Evolutionary conservation across 768 basidiomycete genomes (phyloP).

Genomic region (Cantharellus cinnabarinus): DNA sequence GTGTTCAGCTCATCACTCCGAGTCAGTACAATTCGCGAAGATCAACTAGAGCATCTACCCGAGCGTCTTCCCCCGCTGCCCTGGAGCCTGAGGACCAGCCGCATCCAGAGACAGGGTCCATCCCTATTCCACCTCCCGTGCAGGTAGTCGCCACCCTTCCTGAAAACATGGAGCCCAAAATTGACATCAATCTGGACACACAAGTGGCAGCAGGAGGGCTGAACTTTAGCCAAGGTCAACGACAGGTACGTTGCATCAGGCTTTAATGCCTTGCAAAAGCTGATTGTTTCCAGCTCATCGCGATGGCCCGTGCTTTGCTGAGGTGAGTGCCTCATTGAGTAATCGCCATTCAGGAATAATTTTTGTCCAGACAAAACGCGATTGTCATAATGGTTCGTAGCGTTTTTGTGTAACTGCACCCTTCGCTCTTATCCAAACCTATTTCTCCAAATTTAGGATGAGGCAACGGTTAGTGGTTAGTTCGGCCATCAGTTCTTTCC

Average conservation of each 20-base stretch:
- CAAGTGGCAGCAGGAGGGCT: conserved; percentile 69
- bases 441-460: neutral
- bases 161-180: conserved; percentile 29
- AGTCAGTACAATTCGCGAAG: conserved; percentile 26
- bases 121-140: conserved; percentile 3
- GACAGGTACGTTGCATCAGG: conserved; percentile 29
- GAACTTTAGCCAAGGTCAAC: conserved; percentile 85
- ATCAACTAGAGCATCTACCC: conserved; percentile 22
- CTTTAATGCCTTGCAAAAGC: neutral
- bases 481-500: no score
- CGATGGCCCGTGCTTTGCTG: conserved; percentile 65
- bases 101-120: conserved; percentile 26
- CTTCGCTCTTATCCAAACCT: neutral
- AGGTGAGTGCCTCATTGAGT: conserved; percentile 14
- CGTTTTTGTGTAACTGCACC: no score
- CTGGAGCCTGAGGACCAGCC: conserved; percentile 26
- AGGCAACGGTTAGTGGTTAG: neutral
- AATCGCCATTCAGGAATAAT: neutral
- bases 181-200: conserved; percentile 41
- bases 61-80: conserved; percentile 1
- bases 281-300: conserved; percentile 27
- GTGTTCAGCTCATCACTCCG: conserved; percentile 56
- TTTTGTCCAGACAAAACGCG: conserved; percentile 24
- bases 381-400: conserved; percentile 41
- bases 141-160: neutral